Base-by-base conservation (phyloP, 352 stramenopile genomes). In the Phytopythium litorale region DNA sequence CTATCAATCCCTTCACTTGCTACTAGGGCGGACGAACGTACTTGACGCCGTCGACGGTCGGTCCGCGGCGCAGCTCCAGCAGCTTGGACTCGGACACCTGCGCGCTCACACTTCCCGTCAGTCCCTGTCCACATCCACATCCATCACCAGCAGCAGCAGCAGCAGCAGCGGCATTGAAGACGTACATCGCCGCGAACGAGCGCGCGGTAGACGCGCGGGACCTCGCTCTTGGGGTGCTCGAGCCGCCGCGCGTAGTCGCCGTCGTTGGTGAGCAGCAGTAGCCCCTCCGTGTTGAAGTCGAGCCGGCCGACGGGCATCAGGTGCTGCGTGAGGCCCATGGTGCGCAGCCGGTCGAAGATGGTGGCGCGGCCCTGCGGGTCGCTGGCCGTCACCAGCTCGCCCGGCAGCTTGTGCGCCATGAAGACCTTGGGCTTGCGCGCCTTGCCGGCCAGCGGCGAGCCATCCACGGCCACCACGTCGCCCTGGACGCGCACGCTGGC, bases 201-300 rank as follows among this genome's bases (percentile, higher is more conserved):
- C 9, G 82, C 90, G 18, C 86, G 88, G 63, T 97, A 97, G 7
- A 89, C 81, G 28, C 92, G 78, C 52, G 71, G 42, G 46, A 97
- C 69, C 23, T 77, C 73, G 55, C 65, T 92, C 68, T 81, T 86
- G 23, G 92, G 92, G 56, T 97, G 90, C 63, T 98, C 92, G 63
- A 98, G 67, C 43, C 86, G 63, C 16, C 90, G 75, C 25, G 91
- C 87, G 65, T 97, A 96, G 60, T 95, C 90, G 32, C 92, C 92
- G 62, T 97, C 84, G 66, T 96, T 97, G 15, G 90, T 98, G 15
- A 98, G 78, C n/a, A 98, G 76, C 62, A 98, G 66, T 33, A 98
- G 69, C 2, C 92, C 92, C 66, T 98, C 91, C 18, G 88, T 97
- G 58, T 97, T 95, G 67, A 88, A 97, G 64, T 98, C 92, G n/a